phyloP scores from a whole-genome alignment of 1,284 basidiomycete genomes.

The Tranzscheliella williamsii region DNA sequence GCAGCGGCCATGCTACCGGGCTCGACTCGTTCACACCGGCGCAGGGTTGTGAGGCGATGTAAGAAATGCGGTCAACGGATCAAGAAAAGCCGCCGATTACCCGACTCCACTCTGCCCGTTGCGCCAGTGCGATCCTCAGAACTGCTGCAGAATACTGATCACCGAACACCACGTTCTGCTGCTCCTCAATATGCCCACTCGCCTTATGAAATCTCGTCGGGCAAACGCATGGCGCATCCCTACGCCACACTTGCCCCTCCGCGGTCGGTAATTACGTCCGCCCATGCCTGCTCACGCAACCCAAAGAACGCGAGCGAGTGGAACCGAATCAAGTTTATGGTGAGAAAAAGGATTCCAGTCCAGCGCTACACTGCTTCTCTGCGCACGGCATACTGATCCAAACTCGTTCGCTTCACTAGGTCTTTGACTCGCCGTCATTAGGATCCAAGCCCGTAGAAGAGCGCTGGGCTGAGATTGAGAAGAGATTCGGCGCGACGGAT shows the following conservation, averaged over 20 bases:
- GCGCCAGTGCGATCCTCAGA: too few species aligned
- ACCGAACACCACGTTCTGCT: too few species aligned
- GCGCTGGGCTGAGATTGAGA: conserved; percentile 65
- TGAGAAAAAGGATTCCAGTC: conserved; percentile 46
- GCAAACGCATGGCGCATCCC: conserved; percentile 1
- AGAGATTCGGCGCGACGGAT: conserved; percentile 64
- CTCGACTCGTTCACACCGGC: background rate
- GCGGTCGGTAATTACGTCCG: background rate
- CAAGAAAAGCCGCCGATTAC: too few species aligned
- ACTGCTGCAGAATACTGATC: too few species aligned
- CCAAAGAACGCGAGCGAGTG: conserved; percentile 68
- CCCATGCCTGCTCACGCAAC: conserved; percentile 67
- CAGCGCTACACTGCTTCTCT: background rate
- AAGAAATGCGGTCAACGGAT: background rate
- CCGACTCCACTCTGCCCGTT: background rate
- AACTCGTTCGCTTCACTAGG: conserved; percentile 58
- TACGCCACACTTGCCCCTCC: background rate
- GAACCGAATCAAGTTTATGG: conserved; percentile 69
- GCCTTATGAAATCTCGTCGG: too few species aligned
- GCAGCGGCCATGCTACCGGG: background rate
- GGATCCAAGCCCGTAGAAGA: conserved; percentile 67
- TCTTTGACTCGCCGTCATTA: conserved; percentile 71
- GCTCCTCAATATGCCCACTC: background rate
- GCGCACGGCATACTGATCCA: background rate
- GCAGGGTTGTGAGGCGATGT: background rate